Conservation (phyloP, 108 stramenopile genomes). For the Stephanodiscus minutulus region DNA sequence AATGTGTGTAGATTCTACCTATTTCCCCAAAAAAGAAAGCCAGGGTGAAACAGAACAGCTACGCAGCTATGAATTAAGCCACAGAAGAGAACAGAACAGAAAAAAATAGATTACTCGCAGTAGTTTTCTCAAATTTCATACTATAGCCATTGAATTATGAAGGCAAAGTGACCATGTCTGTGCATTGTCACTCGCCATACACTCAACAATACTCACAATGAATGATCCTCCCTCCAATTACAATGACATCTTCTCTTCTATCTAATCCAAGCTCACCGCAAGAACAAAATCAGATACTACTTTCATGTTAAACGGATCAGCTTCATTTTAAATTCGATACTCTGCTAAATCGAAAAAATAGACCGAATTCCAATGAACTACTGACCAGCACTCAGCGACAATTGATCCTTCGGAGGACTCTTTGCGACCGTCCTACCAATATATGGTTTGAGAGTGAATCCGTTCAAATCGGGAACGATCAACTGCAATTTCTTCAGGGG, state of each 20-base stretch:
- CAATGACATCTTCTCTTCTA: neutral
- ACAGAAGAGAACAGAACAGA: no score
- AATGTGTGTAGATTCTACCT: no score
- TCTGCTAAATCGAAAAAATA: neutral
- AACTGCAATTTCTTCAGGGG: slow-evolving; percentile 70
- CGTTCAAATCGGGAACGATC: slow-evolving; percentile 79
- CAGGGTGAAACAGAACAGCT: no score
- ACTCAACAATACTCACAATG: neutral
- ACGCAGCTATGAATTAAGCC: no score
- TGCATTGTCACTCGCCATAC: neutral
- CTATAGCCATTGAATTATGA: no score
- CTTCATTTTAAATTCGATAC: neutral
- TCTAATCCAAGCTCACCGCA: neutral
- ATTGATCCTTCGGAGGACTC: slow-evolving; percentile 61
- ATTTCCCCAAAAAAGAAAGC: no score
- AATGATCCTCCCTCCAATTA: neutral
- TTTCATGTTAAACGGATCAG: neutral
- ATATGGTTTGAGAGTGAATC: slow-evolving; percentile 80
- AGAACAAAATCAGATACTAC: neutral
- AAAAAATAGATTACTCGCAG: no score
- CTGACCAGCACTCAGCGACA: neutral
- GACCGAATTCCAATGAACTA: neutral
- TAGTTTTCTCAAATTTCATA: no score
- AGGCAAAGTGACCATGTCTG: no score
- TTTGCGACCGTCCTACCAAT: slow-evolving; percentile 73